Evolutionary conservation across 371 early-diverging fungal species (phyloP).

Genomic region (Mortierella sp.): DNA sequence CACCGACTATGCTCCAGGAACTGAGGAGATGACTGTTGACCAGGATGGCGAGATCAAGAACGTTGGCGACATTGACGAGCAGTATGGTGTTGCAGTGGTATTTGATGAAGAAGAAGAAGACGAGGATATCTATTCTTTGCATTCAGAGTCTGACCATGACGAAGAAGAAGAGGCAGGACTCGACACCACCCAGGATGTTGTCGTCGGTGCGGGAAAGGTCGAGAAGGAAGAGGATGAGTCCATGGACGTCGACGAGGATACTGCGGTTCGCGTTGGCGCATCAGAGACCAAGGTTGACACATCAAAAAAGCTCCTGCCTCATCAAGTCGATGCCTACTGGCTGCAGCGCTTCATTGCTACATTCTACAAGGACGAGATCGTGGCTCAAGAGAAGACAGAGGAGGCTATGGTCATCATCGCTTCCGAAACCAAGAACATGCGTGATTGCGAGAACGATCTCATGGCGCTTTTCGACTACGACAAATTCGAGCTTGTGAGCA

Average conservation of each 20-base stretch:
- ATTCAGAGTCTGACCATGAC: slow-evolving; percentile 67
- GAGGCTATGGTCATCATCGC: slow-evolving; percentile 82
- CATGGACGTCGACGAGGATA: slow-evolving; percentile 59
- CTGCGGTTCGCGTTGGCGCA: slow-evolving; percentile 57
- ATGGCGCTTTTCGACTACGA: slow-evolving; percentile 94
- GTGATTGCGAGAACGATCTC: slow-evolving; percentile 95
- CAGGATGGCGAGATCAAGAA: slow-evolving; percentile 57
- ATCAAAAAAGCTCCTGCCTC: slow-evolving; percentile 64
- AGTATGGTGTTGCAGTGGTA: slow-evolving; percentile 82
- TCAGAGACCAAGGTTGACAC: slow-evolving; percentile 58
- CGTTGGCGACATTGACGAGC: slow-evolving; percentile 75
- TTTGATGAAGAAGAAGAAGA: slow-evolving; percentile 81
- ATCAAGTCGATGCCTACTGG: slow-evolving; percentile 97
- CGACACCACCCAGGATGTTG: slow-evolving; percentile 59
- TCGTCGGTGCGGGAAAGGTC: slow-evolving; percentile 59
- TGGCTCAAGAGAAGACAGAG: slow-evolving; percentile 88
- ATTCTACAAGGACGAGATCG: slow-evolving; percentile 86
- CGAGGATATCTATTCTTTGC: slow-evolving; percentile 69
- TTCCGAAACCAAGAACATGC: slow-evolving; percentile 68
- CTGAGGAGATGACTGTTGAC: slow-evolving; percentile 55
- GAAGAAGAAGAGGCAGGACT: slow-evolving; percentile 57
- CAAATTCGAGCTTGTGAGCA: slow-evolving; percentile 93
- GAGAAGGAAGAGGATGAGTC: slow-evolving; percentile 55
- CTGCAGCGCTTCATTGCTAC: slow-evolving; percentile 89
- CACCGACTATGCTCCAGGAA: slow-evolving; percentile 81